A percentile compares a stretch with the other conserved stretches of the same genome.
phyloP scores from a whole-genome alignment of 108 stramenopile genomes.

The Cyclotella baltica region DNA sequence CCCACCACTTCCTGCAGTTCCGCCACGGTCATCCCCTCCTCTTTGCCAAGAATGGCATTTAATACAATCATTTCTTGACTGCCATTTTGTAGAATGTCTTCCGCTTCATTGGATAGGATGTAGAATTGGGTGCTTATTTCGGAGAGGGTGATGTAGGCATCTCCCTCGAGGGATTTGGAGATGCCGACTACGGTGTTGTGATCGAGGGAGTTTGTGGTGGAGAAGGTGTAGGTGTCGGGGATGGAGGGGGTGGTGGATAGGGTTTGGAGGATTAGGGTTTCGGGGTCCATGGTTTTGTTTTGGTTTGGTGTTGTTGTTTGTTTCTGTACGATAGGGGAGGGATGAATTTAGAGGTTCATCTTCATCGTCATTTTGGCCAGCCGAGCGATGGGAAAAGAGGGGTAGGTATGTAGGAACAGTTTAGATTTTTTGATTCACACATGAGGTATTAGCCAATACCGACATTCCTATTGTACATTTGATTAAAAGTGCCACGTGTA shows the following conservation, averaged over 20 bases:
- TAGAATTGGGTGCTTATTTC: constrained; percentile 70
- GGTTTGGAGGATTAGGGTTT: constrained; percentile 73
- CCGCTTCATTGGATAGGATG: constrained; percentile 78
- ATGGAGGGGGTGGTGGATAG: constrained; percentile 73
- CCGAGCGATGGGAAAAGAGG: too few species aligned
- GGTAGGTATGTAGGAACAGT: too few species aligned
- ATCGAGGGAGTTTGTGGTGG: constrained; percentile 54
- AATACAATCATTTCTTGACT: constrained; percentile 89
- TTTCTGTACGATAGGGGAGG: not conserved
- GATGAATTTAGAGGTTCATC: not conserved
- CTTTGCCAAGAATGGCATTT: constrained; percentile 69
- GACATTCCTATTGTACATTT: too few species aligned
- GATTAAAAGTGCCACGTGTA: too few species aligned
- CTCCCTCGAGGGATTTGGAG: constrained; percentile 85
- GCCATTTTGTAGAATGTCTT: constrained; percentile 74
- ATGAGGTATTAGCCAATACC: too few species aligned
- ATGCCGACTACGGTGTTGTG: constrained; percentile 86
- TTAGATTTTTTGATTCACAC: too few species aligned
- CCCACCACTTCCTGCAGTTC: constrained; percentile 79
- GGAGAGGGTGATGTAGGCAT: constrained; percentile 77
- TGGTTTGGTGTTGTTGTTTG: not conserved
- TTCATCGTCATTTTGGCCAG: too few species aligned
- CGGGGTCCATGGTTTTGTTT: constrained; percentile 55
- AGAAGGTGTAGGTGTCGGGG: constrained; percentile 63
- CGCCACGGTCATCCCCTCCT: constrained; percentile 51